Evolutionary conservation across 179 eudicot species (phyloP).

Genomic region (Silene coronaria): DNA sequence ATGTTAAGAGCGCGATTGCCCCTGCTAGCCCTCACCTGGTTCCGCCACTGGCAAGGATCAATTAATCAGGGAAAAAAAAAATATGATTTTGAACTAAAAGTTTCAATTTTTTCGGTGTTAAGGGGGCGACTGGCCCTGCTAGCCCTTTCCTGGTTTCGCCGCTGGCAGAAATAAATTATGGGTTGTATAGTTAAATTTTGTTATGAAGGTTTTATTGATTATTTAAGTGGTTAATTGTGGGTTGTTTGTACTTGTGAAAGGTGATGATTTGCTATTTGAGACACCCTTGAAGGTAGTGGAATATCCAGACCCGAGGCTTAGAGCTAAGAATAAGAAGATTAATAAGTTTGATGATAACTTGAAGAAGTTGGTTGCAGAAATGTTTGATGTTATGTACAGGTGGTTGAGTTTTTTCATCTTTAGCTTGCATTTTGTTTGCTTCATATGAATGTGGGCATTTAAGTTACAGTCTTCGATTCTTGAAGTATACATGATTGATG

Average conservation of each 20-base stretch:
- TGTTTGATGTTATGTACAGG: constrained; percentile 97
- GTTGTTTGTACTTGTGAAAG: constrained; percentile 29
- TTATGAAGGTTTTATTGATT: background rate
- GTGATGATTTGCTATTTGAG: constrained; percentile 69
- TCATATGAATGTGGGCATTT: background rate
- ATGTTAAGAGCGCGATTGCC: no score
- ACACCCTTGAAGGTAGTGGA: constrained; percentile 65
- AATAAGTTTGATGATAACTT: constrained; percentile 64
- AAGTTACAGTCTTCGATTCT: background rate
- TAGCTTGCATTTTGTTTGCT: background rate
- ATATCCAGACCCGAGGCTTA: constrained; percentile 78
- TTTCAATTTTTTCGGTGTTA: no score
- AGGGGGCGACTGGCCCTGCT: no score
- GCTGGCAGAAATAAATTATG: background rate
- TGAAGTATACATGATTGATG: background rate
- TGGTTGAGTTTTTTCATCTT: constrained; percentile 18
- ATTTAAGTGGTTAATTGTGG: constrained; percentile 2
- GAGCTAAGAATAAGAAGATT: constrained; percentile 75
- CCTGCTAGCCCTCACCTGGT: no score
- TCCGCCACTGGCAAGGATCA: no score
- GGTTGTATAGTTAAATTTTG: background rate
- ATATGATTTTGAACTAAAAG: no score
- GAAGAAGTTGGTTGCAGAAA: constrained; percentile 71
- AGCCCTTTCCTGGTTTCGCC: background rate
- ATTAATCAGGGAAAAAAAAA: no score